Conservation (phyloP, 257 asterid species). For the Marsdenia floribunda region DNA sequence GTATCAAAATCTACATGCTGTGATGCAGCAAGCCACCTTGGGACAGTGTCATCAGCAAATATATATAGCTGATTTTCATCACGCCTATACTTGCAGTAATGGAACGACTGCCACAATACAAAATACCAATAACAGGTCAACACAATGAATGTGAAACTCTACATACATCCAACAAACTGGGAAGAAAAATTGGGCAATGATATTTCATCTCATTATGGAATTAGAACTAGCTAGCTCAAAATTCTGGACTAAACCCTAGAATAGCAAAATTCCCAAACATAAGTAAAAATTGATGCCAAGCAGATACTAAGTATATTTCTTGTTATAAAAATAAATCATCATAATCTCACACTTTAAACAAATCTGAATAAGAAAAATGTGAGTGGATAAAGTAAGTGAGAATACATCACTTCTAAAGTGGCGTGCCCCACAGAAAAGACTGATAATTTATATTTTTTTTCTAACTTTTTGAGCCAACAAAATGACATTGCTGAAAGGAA, state of each 20-base stretch:
- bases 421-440: neutral
- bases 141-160: neutral
- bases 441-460: neutral
- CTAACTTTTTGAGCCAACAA: too few relatives aligned
- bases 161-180: neutral
- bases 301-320: neutral
- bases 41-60: conserved; percentile 98
- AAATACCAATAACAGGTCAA: conserved; percentile 5
- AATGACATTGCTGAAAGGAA: neutral
- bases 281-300: neutral
- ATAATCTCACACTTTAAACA: neutral
- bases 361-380: neutral
- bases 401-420: neutral
- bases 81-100: conserved; percentile 96
- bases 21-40: conserved; percentile 92
- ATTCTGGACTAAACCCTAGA: neutral
- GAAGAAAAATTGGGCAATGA: neutral
- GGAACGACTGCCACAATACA: conserved; percentile 69
- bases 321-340: neutral
- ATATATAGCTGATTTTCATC: conserved; percentile 97
- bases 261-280: neutral
- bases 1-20: conserved; percentile 93
- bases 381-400: neutral
- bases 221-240: neutral
- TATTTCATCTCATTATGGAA: neutral